Evolutionary conservation across 192 early-diverging fungal genomes (phyloP), one percentile per base, ranked within the genome.

Genomic region (Coemansia sp.): DNA sequence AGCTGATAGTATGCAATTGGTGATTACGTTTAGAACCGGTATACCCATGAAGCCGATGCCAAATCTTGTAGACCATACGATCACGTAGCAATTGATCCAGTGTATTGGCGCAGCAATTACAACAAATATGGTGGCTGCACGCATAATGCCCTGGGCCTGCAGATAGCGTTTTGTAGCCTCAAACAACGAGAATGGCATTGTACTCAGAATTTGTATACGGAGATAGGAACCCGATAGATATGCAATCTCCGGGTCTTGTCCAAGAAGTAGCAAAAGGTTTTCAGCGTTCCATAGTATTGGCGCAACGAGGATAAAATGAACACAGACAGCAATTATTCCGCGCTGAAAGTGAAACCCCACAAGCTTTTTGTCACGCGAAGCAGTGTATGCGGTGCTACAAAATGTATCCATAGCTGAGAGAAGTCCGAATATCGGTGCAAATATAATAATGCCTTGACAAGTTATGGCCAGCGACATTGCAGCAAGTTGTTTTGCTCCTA

Each of bases 91-190:
- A 40, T 92, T 68, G 46, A 91, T 44, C 7, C 87, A 70, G 70
- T 94, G 93, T 49, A 94, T 62, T 12, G 91, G 91, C 12, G 88
- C 72, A 5, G 88, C 87, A 41, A 92, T 69, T 22, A 88, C 45
- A 5, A 91, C 84, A n/a, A 94, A 85, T 50, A 87, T 79, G 45
- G 92, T 91, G 25, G 81, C 85, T 0, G 92, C 92, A 17, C 88
- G 84, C 94, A 98, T 95, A 65, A 76, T 76, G 5, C 88, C 93
- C 82, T 98, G 96, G 0, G 89, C 86, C 69, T 95, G 91, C 41
- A 96, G 76, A 68, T 85, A 96, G 54, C 92, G 86, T 58, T 93
- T 91, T 42, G 90, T 72, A 63, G 88, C 89, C 64, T 96, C 94
- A 85, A 90, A 90, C 20, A 90, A 75, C 49, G 95, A 78, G 70